Conservation (phyloP, 441 rosid species). For the Erysimum cheiri region DNA sequence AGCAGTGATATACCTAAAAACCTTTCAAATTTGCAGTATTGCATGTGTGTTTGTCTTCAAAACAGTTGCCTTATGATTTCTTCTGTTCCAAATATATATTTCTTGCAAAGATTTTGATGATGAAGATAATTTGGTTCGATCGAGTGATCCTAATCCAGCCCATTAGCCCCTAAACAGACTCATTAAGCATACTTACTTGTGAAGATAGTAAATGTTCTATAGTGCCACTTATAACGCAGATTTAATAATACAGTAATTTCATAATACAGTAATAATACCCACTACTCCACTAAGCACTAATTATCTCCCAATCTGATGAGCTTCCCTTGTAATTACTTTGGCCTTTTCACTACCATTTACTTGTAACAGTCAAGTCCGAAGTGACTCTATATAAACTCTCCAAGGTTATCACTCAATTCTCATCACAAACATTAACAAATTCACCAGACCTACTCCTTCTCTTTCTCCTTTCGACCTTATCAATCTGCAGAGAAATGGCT, state of each 20-base stretch:
- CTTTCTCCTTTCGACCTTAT: neutral
- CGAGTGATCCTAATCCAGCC: neutral
- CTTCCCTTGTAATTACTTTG: conserved; percentile 23
- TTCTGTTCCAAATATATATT: neutral
- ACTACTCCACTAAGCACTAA: conserved; percentile 35
- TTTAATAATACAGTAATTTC: too few relatives aligned
- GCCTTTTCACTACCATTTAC: conserved; percentile 35
- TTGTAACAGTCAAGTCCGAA: conserved; percentile 34
- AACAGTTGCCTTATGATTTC: neutral
- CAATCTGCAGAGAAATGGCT: conserved; percentile 30
- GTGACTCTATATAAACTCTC: conserved; percentile 34
- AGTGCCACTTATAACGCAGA: conserved; percentile 9
- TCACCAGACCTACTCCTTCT: neutral
- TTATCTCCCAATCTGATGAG: conserved; percentile 28
- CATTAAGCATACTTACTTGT: neutral
- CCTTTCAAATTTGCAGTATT: neutral
- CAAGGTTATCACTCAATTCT: conserved; percentile 1
- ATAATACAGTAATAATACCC: conserved; percentile 21
- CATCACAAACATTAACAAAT: conserved; percentile 34
- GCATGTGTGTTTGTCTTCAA: neutral
- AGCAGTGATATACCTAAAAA: neutral
- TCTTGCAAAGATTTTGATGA: neutral
- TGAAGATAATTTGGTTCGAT: neutral
- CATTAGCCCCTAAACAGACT: conserved; percentile 6
- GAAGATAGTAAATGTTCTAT: neutral